Base-by-base conservation (phyloP, 257 asterid genomes). In the Primulina huaijiensis region DNA sequence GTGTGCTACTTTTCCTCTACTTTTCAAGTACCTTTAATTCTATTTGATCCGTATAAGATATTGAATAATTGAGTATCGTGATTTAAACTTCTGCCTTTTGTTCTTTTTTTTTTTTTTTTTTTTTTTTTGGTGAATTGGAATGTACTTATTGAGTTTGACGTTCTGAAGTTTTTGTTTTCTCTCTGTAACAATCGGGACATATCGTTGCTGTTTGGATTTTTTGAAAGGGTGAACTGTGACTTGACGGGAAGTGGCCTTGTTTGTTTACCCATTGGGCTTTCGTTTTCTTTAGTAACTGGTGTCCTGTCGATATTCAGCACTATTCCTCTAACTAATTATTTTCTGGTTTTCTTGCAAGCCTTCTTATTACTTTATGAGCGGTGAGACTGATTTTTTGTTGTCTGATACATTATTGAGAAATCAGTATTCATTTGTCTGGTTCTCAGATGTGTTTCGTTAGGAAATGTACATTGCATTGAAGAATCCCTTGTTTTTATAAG, bases 401-500 rank as follows among this genome's bases (percentile, higher is more conserved):
- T 4, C 8, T 50, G 56, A 50, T 5, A 50, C 7, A 14, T 16
- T 50, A 50, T 50, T 14, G 56, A 16, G 20, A 50, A 16, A 14
- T 50, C 56, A 50, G 19, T 14, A 46, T 46, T 16, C 20, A 16
- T 50, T 50, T 43, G 53, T 43, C 56, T 16, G 19, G 19, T 50
- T 50, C 7, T 4, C 2, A 5, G 20, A 12, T 50, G 56, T 50
- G 56, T 50, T 50, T 16, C 8, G 19, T 31, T 62, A 38, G 52
- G 16, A 4, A 46, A 20, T 23, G 19, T 60, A 65, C 30, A 50
- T 50, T 50, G 29, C 35, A 16, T 35, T 20, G 16, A 53, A 55
- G 43, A 21, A 33, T 20, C n/a, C 67, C 31, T 65, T 58, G 17
- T 71, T 29, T 69, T 65, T 66, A n/a, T 65, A 34, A 34, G 57